These are phyloP conservation scores for Lentinus tigrinus DNA, from an alignment of 768 basidiomycete genomes.

Conservation along the genomic window DNA sequence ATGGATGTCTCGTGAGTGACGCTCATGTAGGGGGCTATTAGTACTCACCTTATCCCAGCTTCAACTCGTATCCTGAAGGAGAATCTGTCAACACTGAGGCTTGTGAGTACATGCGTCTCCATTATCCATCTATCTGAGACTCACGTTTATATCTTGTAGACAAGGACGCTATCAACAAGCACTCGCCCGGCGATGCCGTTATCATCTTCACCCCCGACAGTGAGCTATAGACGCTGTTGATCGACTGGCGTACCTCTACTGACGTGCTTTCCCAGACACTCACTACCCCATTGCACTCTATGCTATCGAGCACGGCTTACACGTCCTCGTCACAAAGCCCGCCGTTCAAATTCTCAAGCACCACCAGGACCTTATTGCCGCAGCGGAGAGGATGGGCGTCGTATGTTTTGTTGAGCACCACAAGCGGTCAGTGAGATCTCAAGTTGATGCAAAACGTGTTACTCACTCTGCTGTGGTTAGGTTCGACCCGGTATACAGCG, in stretches of 20 bases:
- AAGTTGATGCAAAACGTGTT: neutral
- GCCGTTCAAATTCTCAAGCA: conserved; percentile 84
- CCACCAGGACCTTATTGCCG: conserved; percentile 73
- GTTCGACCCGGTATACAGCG: conserved; percentile 90
- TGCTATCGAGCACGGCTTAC: conserved; percentile 81
- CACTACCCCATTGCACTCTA: conserved; percentile 85
- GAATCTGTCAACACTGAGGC: conserved; percentile 72
- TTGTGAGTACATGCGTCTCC: conserved; percentile 49
- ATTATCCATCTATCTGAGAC: neutral
- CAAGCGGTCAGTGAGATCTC: conserved; percentile 55
- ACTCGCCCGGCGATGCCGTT: conserved; percentile 83
- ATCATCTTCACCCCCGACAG: conserved; percentile 94
- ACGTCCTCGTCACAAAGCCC: conserved; percentile 92
- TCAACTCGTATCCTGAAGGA: conserved; percentile 76
- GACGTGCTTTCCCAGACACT: conserved; percentile 47
- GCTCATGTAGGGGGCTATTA: neutral
- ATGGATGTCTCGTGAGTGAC: conserved; percentile 74
- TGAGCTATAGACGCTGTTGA: conserved; percentile 33
- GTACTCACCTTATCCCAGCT: conserved; percentile 40
- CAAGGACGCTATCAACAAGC: conserved; percentile 74
- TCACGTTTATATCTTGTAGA: conserved; percentile 44
- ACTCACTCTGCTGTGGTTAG: conserved; percentile 30
- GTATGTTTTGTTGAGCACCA: conserved; percentile 95
- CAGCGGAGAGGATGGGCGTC: conserved; percentile 77
- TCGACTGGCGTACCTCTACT: neutral